These are phyloP conservation scores for Coprinopsis sp. DNA, from an alignment of 768 basidiomycete species.

Conservation along the genomic window DNA sequence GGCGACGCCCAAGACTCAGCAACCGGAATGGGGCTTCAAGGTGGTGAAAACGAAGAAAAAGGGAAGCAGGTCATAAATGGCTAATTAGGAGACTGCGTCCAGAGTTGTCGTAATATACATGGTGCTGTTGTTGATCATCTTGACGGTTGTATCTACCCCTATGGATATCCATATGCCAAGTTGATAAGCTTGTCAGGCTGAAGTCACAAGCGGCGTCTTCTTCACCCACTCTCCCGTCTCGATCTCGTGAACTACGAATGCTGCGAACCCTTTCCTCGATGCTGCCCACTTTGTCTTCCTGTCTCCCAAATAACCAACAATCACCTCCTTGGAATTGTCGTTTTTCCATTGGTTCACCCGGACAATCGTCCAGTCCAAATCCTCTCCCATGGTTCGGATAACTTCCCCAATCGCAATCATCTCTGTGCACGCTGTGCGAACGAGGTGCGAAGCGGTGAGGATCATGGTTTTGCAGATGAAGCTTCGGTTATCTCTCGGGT, in stretches of 20 bases:
- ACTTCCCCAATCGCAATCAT: slow-evolving; percentile 59
- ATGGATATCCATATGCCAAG: not conserved
- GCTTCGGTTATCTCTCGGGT: slow-evolving; percentile 55
- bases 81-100: not conserved
- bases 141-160: too few species aligned
- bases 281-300: slow-evolving; percentile 45
- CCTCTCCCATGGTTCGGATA: slow-evolving; percentile 42
- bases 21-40: slow-evolving; percentile 87
- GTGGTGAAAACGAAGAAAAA: slow-evolving; percentile 98
- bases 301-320: slow-evolving; percentile 69
- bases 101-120: too few species aligned
- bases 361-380: slow-evolving; percentile 65
- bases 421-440: slow-evolving; percentile 59
- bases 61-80: slow-evolving; percentile 50
- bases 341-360: slow-evolving; percentile 63
- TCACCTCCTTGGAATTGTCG: slow-evolving; percentile 37
- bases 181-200: slow-evolving; percentile 11
- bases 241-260: slow-evolving; percentile 56
- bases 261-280: slow-evolving; percentile 54
- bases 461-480: slow-evolving; percentile 41
- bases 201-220: slow-evolving; percentile 41
- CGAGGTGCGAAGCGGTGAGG: slow-evolving; percentile 36
- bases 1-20: slow-evolving; percentile 70
- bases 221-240: slow-evolving; percentile 55
- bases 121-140: too few species aligned